Percentiles rank a stretch among this genome's conserved stretches.
Conservation (phyloP, 345 rosid genomes). For the Kernera saxatilis region DNA sequence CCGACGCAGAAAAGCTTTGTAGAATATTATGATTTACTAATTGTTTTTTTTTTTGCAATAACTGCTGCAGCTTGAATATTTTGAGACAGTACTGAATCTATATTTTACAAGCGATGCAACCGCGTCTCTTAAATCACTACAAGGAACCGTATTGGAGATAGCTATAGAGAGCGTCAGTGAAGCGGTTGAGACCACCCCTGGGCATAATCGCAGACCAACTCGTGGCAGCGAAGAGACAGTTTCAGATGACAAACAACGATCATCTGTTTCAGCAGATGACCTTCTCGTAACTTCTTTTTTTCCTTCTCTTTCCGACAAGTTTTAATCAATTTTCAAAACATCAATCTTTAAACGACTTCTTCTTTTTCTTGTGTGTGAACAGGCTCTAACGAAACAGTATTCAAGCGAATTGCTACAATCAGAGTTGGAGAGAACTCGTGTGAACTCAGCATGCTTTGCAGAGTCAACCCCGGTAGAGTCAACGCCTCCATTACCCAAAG, state of each 20-base stretch:
- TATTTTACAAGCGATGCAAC: constrained; percentile 79
- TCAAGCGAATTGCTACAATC: constrained; percentile 70
- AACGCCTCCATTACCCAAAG: constrained; percentile 57
- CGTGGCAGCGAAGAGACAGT: constrained; percentile 92
- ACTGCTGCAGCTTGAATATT: constrained; percentile 87
- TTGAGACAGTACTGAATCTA: constrained; percentile 73
- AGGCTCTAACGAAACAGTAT: constrained; percentile 85
- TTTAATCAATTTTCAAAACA: background rate
- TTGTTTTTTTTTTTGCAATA: background rate
- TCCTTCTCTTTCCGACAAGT: background rate
- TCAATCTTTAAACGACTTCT: background rate
- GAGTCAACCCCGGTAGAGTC: constrained; percentile 64
- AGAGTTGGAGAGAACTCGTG: constrained; percentile 90
- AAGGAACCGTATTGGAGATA: constrained; percentile 81
- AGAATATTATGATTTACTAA: background rate
- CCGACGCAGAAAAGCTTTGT: background rate
- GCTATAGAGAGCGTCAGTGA: constrained; percentile 74
- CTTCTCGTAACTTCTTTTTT: constrained; percentile 58
- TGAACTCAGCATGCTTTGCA: constrained; percentile 83
- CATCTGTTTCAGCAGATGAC: constrained; percentile 83
- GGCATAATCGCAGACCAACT: constrained; percentile 65
- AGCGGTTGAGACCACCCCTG: constrained; percentile 64
- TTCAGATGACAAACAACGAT: constrained; percentile 75
- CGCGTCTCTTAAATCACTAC: constrained; percentile 70
- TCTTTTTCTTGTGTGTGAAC: background rate